phyloP scores from a whole-genome alignment of 345 rosid species.

The Heritiera fomes region DNA sequence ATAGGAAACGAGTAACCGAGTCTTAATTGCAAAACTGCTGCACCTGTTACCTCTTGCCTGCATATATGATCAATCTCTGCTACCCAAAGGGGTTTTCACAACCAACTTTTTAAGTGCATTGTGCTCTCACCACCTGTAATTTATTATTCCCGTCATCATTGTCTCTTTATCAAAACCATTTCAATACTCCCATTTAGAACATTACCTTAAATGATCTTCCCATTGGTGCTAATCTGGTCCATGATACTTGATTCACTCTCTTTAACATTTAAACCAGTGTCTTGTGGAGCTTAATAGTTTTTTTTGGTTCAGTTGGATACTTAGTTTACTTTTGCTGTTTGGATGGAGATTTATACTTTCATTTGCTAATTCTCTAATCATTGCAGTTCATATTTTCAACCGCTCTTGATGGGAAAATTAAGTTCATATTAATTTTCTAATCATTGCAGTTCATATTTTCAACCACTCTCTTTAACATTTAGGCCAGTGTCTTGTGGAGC shows the following conservation, averaged over 20 bases:
- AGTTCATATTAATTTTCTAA: too few species aligned
- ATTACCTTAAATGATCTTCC: not conserved
- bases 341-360: not conserved
- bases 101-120: slow-evolving; percentile 7
- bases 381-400: too few species aligned
- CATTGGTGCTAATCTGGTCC: not conserved
- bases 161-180: not conserved
- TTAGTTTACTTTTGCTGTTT: not conserved
- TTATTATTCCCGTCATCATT: too few species aligned
- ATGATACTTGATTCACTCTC: not conserved
- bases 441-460: too few species aligned
- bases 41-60: not conserved
- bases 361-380: slow-evolving; percentile 7
- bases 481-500: too few species aligned
- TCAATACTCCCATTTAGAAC: slow-evolving; percentile 3
- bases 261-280: not conserved
- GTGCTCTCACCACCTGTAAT: not conserved
- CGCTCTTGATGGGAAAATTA: too few species aligned
- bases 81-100: not conserved
- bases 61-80: not conserved
- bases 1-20: not conserved
- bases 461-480: too few species aligned
- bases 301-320: not conserved
- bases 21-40: not conserved
- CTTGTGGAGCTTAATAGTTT: not conserved